Base-by-base conservation (phyloP, 331 rosid genomes). In the Rhamnella rubrinervis region DNA sequence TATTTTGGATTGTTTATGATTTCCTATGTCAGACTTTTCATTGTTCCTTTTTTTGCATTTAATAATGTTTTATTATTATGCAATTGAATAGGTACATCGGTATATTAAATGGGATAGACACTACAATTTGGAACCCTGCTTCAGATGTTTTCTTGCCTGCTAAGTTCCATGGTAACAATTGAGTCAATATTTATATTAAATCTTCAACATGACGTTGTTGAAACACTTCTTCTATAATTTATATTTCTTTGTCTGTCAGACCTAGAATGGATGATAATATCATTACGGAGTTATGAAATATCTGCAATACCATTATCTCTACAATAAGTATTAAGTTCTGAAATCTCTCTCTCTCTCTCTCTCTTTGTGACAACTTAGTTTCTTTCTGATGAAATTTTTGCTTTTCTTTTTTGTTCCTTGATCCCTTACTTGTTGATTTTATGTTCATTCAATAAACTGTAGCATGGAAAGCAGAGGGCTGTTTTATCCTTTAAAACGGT, bases 41-140 rank as follows among this genome's bases (percentile, higher is more conserved):
- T 55, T 60, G 19, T 6, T 17, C 61, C 46, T 14, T 21, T n/a
- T n/a, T 10, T 59, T 55, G 51, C 13, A 7, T 52, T 17, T 59
- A 26, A 44, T 59, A 40, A 67, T 7, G 20, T 31, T 55, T 50
- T 6, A 5, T 4, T 55, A 35, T 50, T 7, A 35, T 68, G 65
- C 67, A 61, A 68, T 44, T 49, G 39, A 55, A 46, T 63, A 80
- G 84, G 73, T 80, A 80, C 77, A 66, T 66, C 9, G 81, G 84
- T 56, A 60, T 80, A 55, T 26, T 80, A 64, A 80, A 80, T 71
- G 84, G 84, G 72, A 80, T 80, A 46, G 84, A 80, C 77, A 66
- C 77, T 66, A 53, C 49, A 1, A 60, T 71, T 71, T 80, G 84
- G 84, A 70, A 80, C 75, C 84, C 84, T 25, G 75, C 77, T 28